These are phyloP conservation scores for Paecilomyces variotii DNA, from an alignment of 2,329 filamentous ascomycete genomes.

Conservation along the genomic window DNA sequence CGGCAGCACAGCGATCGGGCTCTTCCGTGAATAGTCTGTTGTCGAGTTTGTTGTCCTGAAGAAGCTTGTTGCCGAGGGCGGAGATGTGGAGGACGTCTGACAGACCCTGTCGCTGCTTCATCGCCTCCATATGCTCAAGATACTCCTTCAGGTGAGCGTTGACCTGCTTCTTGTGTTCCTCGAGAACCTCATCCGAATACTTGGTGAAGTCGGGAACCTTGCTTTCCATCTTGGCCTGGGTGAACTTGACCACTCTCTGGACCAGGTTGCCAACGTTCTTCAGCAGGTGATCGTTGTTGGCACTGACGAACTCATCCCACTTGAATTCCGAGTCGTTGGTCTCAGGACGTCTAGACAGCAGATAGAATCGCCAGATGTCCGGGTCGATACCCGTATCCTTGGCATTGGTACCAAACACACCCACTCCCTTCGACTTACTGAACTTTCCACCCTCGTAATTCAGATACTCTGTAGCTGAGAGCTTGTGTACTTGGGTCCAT, in stretches of 20 bases:
- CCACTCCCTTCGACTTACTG: slow-evolving; percentile 80
- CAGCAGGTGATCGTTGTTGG: slow-evolving; percentile 84
- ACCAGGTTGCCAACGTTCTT: slow-evolving; percentile 66
- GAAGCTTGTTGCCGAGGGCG: slow-evolving; percentile 51
- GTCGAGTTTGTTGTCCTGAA: slow-evolving; percentile 55
- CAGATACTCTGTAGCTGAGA: slow-evolving; percentile 83
- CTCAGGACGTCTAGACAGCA: slow-evolving; percentile 78
- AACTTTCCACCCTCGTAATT: slow-evolving; percentile 90
- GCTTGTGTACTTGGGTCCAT: slow-evolving; percentile 83
- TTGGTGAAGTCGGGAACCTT: slow-evolving; percentile 30
- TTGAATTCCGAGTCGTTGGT: slow-evolving; percentile 82
- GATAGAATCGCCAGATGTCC: slow-evolving; percentile 90
- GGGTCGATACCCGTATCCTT: slow-evolving; percentile 76
- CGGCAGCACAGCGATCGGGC: slow-evolving; percentile 51
- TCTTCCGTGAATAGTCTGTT: slow-evolving; percentile 53
- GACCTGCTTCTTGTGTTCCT: slow-evolving; percentile 37
- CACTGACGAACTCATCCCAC: slow-evolving; percentile 73
- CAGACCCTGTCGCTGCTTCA: slow-evolving; percentile 52
- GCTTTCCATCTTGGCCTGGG: slow-evolving; percentile 35
- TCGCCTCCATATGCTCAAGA: slow-evolving; percentile 50
- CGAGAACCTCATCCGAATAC: slow-evolving; percentile 30
- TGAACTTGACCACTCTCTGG: slow-evolving; percentile 66
- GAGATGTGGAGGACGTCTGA: slow-evolving; percentile 49
- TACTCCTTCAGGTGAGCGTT: slow-evolving; percentile 49
- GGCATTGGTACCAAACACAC: slow-evolving; percentile 85